These are phyloP conservation scores for Lactarius psammicola DNA, from an alignment of 768 basidiomycete genomes.

Conservation along the genomic window DNA sequence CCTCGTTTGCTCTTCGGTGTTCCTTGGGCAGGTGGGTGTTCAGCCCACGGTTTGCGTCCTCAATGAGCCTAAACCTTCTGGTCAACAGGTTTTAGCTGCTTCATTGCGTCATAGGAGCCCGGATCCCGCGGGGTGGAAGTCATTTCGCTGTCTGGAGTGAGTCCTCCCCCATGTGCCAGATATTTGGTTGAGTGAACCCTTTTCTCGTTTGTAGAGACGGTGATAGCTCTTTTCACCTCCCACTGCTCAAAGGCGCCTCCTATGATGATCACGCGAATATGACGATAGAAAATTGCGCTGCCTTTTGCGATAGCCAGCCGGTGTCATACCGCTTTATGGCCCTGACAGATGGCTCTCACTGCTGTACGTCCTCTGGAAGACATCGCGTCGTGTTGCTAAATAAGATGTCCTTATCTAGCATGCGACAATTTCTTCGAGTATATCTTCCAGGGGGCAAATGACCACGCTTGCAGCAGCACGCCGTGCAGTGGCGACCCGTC, in stretches of 20 bases:
- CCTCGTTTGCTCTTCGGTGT: neutral
- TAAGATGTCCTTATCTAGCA: neutral
- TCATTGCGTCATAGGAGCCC: neutral
- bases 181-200: neutral
- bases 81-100: neutral
- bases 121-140: neutral
- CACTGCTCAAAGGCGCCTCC: slow-evolving; percentile 49
- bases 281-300: slow-evolving; percentile 55
- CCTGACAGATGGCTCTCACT: slow-evolving; percentile 60
- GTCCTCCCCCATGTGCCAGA: neutral
- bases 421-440: slow-evolving; percentile 41
- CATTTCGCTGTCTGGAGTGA: neutral
- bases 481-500: slow-evolving; percentile 55
- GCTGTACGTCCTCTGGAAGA: slow-evolving; percentile 42
- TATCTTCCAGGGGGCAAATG: slow-evolving; percentile 40
- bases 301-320: slow-evolving; percentile 42
- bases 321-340: slow-evolving; percentile 59
- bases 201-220: neutral
- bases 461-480: slow-evolving; percentile 50
- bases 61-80: neutral
- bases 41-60: neutral
- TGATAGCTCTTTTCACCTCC: neutral
- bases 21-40: neutral
- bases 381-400: too few relatives aligned
- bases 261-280: slow-evolving; percentile 50